A percentile compares a stretch with the other conserved stretches of the same genome.
These are phyloP conservation scores for Halophytophthora polymorphica DNA, from an alignment of 352 stramenopile species.

Conservation along the genomic window DNA sequence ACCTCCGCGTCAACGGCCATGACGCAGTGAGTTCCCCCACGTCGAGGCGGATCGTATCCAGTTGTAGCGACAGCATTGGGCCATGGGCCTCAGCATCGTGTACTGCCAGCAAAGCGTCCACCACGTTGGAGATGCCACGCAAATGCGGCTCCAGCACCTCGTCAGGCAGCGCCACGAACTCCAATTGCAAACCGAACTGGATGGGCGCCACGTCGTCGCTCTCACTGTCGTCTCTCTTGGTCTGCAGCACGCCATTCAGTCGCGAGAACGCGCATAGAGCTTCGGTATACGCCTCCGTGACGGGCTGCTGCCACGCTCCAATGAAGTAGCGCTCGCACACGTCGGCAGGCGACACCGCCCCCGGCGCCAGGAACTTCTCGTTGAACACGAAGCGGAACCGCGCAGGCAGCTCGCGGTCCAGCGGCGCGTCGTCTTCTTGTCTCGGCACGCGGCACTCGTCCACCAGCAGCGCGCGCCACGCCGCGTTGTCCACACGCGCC, in stretches of 20 bases:
- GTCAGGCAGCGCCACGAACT: conserved; percentile 19
- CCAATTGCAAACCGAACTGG: conserved; percentile 21
- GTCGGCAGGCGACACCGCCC: conserved; percentile 18
- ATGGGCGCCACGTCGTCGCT: not conserved
- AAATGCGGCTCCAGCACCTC: conserved; percentile 14
- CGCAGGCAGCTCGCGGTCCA: conserved; percentile 25
- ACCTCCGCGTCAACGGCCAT: conserved; percentile 19
- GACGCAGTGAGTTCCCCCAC: conserved; percentile 14
- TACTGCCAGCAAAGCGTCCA: conserved; percentile 12
- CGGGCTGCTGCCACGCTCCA: not conserved
- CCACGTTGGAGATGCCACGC: conserved; percentile 7
- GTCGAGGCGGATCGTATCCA: conserved; percentile 23
- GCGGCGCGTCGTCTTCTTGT: conserved; percentile 24
- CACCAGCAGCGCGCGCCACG: conserved; percentile 23
- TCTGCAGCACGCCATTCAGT: not conserved
- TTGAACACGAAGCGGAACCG: conserved; percentile 34
- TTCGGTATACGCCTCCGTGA: conserved; percentile 17
- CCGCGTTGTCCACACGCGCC: conserved; percentile 11
- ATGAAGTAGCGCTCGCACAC: conserved; percentile 22
- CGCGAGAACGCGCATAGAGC: conserved; percentile 11
- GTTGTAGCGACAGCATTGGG: too few relatives aligned
- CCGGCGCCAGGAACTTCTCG: conserved; percentile 22
- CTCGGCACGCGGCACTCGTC: conserved; percentile 25
- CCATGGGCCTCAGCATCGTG: too few relatives aligned
- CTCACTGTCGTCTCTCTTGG: not conserved